Percentiles rank a stretch among this genome's conserved stretches.
These are phyloP conservation scores for Pistacia atlantica DNA, from an alignment of 345 rosid genomes.

Conservation along the genomic window DNA sequence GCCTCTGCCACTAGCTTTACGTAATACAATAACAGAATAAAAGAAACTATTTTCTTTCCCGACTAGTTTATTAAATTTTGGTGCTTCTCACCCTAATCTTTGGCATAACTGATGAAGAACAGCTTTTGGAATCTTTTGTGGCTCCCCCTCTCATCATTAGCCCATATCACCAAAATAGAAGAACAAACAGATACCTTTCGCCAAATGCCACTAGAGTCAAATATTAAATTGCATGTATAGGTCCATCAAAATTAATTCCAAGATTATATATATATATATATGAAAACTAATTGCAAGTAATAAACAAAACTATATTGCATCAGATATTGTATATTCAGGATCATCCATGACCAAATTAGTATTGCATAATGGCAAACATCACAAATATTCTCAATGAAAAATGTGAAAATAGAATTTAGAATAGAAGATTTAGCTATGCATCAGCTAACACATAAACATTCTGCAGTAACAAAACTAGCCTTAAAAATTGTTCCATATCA, in stretches of 20 bases:
- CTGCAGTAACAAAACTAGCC: not conserved
- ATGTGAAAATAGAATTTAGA: not conserved
- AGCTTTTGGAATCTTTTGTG: conserved; percentile 75
- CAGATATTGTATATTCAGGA: not conserved
- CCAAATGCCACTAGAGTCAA: not conserved
- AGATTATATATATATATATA: not conserved
- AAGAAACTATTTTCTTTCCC: conserved; percentile 47
- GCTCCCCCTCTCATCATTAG: conserved; percentile 65
- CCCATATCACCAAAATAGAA: not conserved
- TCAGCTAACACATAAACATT: conserved; percentile 3
- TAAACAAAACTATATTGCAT: not conserved
- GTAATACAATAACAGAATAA: conserved; percentile 75
- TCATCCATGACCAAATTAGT: not conserved
- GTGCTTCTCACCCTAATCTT: conserved; percentile 92
- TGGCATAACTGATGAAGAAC: conserved; percentile 91
- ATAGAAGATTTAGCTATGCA: not conserved
- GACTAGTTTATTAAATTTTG: conserved; percentile 71
- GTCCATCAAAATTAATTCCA: not conserved
- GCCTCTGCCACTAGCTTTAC: conserved; percentile 90
- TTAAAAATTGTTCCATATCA: conserved; percentile 16
- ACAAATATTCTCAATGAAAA: not conserved
- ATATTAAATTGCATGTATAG: not conserved
- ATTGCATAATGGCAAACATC: not conserved
- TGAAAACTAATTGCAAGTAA: not conserved
- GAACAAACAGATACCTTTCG: conserved; percentile 5